A percentile compares a stretch with the other conserved stretches of the same genome.
Conservation (phyloP, 2,329 filamentous ascomycete species). For the Diaporthe sp. region DNA sequence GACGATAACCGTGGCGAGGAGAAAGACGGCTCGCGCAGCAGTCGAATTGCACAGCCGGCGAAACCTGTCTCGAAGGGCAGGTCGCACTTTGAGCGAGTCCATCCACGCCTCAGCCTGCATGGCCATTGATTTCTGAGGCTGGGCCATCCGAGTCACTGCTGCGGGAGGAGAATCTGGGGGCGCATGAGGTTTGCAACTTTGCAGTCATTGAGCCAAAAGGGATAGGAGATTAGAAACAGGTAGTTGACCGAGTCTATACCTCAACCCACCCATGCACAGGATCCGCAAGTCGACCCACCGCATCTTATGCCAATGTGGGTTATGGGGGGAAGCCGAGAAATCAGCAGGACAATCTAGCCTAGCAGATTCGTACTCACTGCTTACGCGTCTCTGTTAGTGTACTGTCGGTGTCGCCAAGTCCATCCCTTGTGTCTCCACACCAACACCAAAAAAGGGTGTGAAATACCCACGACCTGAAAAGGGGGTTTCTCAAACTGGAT, state of each 20-base stretch:
- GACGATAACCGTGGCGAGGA: conserved; percentile 12
- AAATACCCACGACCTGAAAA: conserved; percentile 1
- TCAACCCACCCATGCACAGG: neutral
- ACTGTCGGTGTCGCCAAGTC: neutral
- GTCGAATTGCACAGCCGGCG: neutral
- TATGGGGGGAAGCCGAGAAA: neutral
- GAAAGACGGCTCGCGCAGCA: neutral
- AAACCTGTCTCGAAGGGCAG: neutral
- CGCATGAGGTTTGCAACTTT: neutral
- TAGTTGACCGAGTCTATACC: conserved; percentile 9
- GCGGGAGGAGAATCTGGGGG: neutral
- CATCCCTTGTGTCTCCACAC: neutral
- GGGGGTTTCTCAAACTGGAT: neutral
- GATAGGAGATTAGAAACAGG: neutral
- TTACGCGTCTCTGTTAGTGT: neutral
- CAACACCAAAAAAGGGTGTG: neutral
- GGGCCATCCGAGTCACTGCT: conserved; percentile 12
- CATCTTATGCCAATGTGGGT: conserved; percentile 9
- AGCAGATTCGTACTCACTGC: neutral
- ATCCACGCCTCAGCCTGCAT: neutral
- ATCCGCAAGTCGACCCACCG: conserved; percentile 8
- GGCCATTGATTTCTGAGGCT: conserved; percentile 10
- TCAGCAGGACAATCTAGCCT: neutral
- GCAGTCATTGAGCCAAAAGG: neutral
- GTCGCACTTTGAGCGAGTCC: neutral